Evolutionary conservation across 1,284 basidiomycete species (phyloP), one percentile per base, ranked within the genome.

Genomic region (Inonotus obliquus): DNA sequence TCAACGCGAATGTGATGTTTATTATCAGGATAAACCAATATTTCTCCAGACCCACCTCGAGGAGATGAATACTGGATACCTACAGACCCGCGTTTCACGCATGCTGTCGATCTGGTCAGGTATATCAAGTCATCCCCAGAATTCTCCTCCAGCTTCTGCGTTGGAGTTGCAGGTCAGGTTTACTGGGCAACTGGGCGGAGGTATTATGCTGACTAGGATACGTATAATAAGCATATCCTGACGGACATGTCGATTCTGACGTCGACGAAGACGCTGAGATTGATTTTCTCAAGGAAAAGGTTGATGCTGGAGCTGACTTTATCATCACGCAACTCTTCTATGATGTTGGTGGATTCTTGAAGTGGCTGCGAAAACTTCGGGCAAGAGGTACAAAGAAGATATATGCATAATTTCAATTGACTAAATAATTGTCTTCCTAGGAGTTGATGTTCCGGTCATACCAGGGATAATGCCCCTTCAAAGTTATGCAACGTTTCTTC

Each of bases 391-490:
- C 57, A 81, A 41, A 32, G 29, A 13, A 52, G 4, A 27, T 49
- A 44, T 27, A 19, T 39, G 29, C 49, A n/a, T 17, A 44, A 6
- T 11, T 38, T 54, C 47, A 25, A 35, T 25, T 39, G 4, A 64
- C 7, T 25, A 7, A 17, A 55, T 41, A 63, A 14, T 41, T 17
- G 35, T 39, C n/a, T 13, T 68, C 4, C 9, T 32, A 91, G 96
- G 96, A 35, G 96, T 99, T 70, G 84, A 77, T 1, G 84, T 96
- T 13, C 96, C 96, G 1, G 89, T 99, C 68, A 89, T 99, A 60
- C 95, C 97, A 1, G 94, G 96, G 4, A 86, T 99, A 64, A 98
- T 99, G 96, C 97, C 97, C 0, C 93, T 99, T 62, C 97, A 99
- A 72, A 98, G 92, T 47, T 98, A 95, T 71, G 84, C 89, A 21